A percentile compares a stretch with the other conserved stretches of the same genome.
Conservation (phyloP, 176 grass and related monocot genomes). For the Aegilops umbellulata region DNA sequence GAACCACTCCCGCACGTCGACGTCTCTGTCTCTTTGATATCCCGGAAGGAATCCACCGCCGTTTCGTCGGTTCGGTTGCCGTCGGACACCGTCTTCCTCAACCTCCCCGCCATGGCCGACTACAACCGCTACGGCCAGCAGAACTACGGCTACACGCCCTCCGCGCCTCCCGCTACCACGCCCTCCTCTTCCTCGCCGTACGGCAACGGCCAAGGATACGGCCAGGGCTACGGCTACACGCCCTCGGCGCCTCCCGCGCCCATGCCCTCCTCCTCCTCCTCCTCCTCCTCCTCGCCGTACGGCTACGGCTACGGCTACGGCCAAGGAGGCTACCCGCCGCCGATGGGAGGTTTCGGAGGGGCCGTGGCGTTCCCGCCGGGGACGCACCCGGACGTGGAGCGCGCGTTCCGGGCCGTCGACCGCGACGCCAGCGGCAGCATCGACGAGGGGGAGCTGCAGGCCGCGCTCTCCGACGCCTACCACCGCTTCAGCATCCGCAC, state of each 20-base stretch:
- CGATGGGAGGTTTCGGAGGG: background rate
- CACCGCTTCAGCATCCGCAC: constrained; percentile 79
- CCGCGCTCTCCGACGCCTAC: constrained; percentile 56
- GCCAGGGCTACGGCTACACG: background rate
- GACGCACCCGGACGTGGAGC: constrained; percentile 66
- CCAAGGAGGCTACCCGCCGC: constrained; percentile 24
- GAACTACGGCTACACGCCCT: background rate
- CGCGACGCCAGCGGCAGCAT: constrained; percentile 73
- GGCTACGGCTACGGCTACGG: constrained; percentile 5
- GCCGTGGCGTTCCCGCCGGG: constrained; percentile 56
- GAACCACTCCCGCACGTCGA: background rate
- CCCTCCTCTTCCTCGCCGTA: background rate
- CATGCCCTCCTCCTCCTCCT: background rate
- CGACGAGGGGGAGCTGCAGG: constrained; percentile 81
- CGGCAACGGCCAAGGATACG: background rate
- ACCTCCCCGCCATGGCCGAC: constrained; percentile 25
- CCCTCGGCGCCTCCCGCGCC: background rate
- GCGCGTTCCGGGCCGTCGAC: constrained; percentile 72
- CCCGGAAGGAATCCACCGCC: background rate
- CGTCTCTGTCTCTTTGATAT: background rate
- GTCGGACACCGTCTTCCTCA: background rate
- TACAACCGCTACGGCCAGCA: constrained; percentile 46
- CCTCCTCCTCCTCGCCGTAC: background rate
- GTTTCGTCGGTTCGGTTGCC: background rate
- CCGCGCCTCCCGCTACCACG: no score